Evolutionary conservation across 345 rosid species (phyloP).

Genomic region (Citrus hindsii): DNA sequence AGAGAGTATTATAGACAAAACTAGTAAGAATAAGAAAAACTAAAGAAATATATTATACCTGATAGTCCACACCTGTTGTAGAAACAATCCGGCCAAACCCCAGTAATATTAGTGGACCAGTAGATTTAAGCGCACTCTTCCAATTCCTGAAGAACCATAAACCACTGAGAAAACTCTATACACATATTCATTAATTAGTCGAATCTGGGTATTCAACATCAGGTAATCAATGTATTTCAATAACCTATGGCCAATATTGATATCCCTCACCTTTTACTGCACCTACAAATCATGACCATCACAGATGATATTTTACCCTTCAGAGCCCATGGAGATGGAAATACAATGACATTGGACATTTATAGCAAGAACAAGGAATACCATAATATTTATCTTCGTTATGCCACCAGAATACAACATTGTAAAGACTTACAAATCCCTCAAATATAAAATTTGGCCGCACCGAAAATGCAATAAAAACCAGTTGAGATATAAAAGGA

Average conservation of each 20-base stretch:
- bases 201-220: background rate
- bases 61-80: constrained; percentile 79
- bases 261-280: too few species aligned
- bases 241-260: background rate
- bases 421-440: background rate
- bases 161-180: background rate
- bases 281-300: background rate
- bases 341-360: background rate
- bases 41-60: constrained; percentile 41
- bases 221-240: background rate
- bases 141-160: constrained; percentile 43
- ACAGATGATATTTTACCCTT: background rate
- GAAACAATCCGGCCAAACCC: constrained; percentile 75
- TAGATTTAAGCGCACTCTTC: constrained; percentile 51
- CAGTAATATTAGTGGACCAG: constrained; percentile 59
- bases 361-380: background rate
- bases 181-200: background rate
- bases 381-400: background rate
- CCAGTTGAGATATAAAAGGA: background rate
- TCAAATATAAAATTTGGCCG: background rate
- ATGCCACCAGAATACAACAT: background rate
- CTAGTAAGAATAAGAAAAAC: background rate
- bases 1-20: background rate
- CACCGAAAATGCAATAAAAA: background rate
- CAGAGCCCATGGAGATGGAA: background rate